Percentiles rank a stretch among this genome's conserved stretches.
Evolutionary conservation across 805 yeast species (phyloP).

Genomic region (Suhomyces sp.): DNA sequence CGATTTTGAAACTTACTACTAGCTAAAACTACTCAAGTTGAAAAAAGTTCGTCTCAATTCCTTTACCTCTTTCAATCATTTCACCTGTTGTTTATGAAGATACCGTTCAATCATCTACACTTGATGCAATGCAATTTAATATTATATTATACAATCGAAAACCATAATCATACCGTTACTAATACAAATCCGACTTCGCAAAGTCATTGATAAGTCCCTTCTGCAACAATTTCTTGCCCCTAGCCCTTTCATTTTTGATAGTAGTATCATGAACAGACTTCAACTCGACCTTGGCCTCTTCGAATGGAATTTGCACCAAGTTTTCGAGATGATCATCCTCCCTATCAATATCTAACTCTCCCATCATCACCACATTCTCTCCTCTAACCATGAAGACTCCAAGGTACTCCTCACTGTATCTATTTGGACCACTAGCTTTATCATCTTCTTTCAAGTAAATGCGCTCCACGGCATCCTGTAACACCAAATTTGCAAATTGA

Average conservation of each 20-base stretch:
- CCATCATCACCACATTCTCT: slow-evolving; percentile 91
- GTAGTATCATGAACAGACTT: slow-evolving; percentile 29
- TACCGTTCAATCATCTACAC: too few species aligned
- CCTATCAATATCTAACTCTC: slow-evolving; percentile 85
- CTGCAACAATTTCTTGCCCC: slow-evolving; percentile 48
- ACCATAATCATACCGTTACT: slow-evolving; percentile 16
- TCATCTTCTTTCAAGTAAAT: slow-evolving; percentile 51
- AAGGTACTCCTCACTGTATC: slow-evolving; percentile 72
- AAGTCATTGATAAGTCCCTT: slow-evolving; percentile 60
- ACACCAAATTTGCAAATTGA: slow-evolving; percentile 88
- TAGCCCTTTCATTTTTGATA: slow-evolving; percentile 42
- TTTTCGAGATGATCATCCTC: slow-evolving; percentile 69
- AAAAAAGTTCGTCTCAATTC: too few species aligned
- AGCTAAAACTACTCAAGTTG: too few species aligned
- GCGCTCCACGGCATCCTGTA: slow-evolving; percentile 89
- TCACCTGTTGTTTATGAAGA: too few species aligned
- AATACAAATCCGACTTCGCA: slow-evolving; percentile 55
- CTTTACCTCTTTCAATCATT: too few species aligned
- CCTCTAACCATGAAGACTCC: slow-evolving; percentile 92
- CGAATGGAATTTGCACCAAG: slow-evolving; percentile 59
- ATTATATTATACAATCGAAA: slow-evolving; percentile 10
- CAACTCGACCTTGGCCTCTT: slow-evolving; percentile 53
- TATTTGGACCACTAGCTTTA: slow-evolving; percentile 20
- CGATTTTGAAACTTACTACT: too few species aligned
- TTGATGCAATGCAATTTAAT: too few species aligned